Evolutionary conservation across 2,329 filamentous ascomycete species (phyloP), one percentile per base, ranked within the genome.

Genomic region (Lasiodiplodia gonubiensis): DNA sequence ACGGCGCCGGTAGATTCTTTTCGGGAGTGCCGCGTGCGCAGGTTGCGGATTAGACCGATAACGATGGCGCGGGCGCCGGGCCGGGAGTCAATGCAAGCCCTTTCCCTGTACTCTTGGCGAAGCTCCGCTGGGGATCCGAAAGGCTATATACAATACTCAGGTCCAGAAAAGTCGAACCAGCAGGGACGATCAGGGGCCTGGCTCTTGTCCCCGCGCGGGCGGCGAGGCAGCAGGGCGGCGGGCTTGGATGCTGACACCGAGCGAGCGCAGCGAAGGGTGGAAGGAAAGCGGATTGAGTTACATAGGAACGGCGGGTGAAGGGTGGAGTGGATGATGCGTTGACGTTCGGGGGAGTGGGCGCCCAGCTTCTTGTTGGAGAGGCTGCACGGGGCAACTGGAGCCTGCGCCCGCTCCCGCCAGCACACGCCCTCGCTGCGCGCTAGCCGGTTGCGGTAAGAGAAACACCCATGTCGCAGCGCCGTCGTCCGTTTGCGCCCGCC

Each of bases 291-390:
- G 18, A 30, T 4, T 12, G 53, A 7, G 33, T 55, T 23, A 55
- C 53, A 55, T 55, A 55, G 53, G 53, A 55, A 33, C 30, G 53
- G 25, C n/a, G 18, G 49, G 8, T 12, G 18, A n/a, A 4, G 53
- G 30, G 30, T 11, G 18, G 30, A 21, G 35, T 55, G 53, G 53
- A 39, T 55, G 53, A 55, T 55, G 53, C 30, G 53, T 55, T 18
- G 53, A 55, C 39, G 53, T 46, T 46, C 42, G 42, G 42, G 42
- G 42, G n/a, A 10, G 42, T 46, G 42, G 42, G 42, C n/a, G 21
- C 42, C n/a, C 42, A 46, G 42, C 42, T 18, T 46, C 16, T 21
- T 46, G 42, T 46, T 46, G 42, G 42, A n/a, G 18, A 33, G 30
- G 42, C 18, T 10, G 42, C 42, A 52, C 23, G 14, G 23, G 49